These are phyloP conservation scores for Globisporangium yorkense DNA, from an alignment of 352 stramenopile species.

Conservation along the genomic window DNA sequence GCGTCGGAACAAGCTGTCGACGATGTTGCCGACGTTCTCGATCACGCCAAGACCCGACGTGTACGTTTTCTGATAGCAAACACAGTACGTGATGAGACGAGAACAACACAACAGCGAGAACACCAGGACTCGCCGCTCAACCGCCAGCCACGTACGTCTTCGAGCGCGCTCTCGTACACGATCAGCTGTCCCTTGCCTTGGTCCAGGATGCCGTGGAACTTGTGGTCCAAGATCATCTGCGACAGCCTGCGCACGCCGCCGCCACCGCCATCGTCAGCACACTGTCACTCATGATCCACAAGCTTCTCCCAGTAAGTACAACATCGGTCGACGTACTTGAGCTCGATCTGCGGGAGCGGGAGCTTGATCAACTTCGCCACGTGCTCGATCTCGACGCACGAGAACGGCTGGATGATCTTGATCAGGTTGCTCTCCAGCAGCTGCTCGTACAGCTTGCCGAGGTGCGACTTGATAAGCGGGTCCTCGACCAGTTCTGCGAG, in stretches of 20 bases:
- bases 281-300: neutral
- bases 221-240: slow-evolving; percentile 99
- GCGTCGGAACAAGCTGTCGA: slow-evolving; percentile 93
- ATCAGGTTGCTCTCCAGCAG: slow-evolving; percentile 98
- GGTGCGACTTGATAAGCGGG: slow-evolving; percentile 90
- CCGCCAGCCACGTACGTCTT: slow-evolving; percentile 80
- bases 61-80: slow-evolving; percentile 75
- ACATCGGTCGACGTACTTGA: slow-evolving; percentile 50
- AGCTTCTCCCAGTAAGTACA: neutral
- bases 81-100: slow-evolving; percentile 3
- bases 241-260: slow-evolving; percentile 83
- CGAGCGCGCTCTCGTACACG: slow-evolving; percentile 92
- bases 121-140: neutral
- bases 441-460: slow-evolving; percentile 96
- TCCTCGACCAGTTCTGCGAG: slow-evolving; percentile 75
- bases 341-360: slow-evolving; percentile 74
- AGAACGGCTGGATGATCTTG: slow-evolving; percentile 99
- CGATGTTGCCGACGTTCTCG: slow-evolving; percentile 95
- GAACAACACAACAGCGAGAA: neutral
- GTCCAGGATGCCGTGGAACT: slow-evolving; percentile 98
- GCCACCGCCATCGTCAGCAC: neutral
- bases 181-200: slow-evolving; percentile 99
- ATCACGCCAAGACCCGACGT: slow-evolving; percentile 94
- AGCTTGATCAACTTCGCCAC: slow-evolving; percentile 98
- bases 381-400: slow-evolving; percentile 95